Evolutionary conservation across 768 basidiomycete genomes (phyloP).

Genomic region (Phaeotremella fagi): DNA sequence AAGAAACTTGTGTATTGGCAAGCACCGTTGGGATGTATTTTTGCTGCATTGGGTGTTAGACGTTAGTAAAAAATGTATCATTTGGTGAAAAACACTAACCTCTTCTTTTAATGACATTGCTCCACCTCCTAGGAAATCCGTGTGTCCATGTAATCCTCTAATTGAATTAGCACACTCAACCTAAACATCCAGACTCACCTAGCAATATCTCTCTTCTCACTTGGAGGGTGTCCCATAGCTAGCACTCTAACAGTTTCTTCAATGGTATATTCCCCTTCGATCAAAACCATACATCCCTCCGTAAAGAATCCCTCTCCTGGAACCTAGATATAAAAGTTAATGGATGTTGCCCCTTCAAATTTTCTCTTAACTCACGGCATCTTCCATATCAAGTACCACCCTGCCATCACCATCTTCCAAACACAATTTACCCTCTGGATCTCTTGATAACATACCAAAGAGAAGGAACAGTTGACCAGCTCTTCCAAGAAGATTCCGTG

Average conservation of each 20-base stretch:
- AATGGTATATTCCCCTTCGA: conserved; percentile 94
- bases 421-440: conserved; percentile 83
- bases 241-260: conserved; percentile 82
- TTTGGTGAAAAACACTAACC: conserved; percentile 50
- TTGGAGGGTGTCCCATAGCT: conserved; percentile 95
- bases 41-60: conserved; percentile 30
- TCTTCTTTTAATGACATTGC: conserved; percentile 86
- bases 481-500: conserved; percentile 89
- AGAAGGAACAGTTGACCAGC: conserved; percentile 84
- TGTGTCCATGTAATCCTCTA: conserved; percentile 90
- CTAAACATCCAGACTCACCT: conserved; percentile 54
- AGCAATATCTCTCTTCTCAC: conserved; percentile 78
- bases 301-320: conserved; percentile 95
- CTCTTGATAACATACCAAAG: conserved; percentile 83
- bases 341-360: not conserved
- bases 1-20: conserved; percentile 60
- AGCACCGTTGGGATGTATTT: conserved; percentile 43
- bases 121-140: conserved; percentile 95
- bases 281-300: conserved; percentile 88
- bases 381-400: conserved; percentile 81
- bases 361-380: conserved; percentile 59
- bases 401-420: conserved; percentile 89
- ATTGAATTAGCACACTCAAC: conserved; percentile 1
- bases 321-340: conserved; percentile 56
- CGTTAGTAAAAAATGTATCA: conserved; percentile 47